Conservation (phyloP, 2,329 filamentous ascomycete genomes). For the Juglanconis sp. region DNA sequence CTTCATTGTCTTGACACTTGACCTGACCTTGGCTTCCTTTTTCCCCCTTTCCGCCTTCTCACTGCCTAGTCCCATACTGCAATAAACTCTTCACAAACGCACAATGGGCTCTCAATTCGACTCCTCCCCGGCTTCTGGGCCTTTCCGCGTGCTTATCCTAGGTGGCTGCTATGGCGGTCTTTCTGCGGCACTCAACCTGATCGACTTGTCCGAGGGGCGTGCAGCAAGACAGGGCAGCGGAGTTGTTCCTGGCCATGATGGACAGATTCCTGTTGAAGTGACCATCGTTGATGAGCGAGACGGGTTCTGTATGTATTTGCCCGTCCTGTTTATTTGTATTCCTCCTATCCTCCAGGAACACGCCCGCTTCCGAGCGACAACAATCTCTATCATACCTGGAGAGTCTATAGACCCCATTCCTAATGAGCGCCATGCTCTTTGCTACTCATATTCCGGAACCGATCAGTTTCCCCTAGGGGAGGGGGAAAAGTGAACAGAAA, state of each 20-base stretch:
- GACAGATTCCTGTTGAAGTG: constrained; percentile 58
- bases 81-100: not conserved
- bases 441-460: too few species aligned
- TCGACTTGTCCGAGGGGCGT: constrained; percentile 60
- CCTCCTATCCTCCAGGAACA: not conserved
- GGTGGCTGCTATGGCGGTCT: constrained; percentile 74
- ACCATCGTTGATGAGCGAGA: constrained; percentile 77
- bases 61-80: not conserved
- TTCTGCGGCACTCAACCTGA: constrained; percentile 61
- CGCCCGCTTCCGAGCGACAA: too few species aligned
- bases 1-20: not conserved
- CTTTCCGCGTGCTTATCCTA: constrained; percentile 60
- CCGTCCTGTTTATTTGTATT: not conserved
- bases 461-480: too few species aligned
- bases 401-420: too few species aligned
- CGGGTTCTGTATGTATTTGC: constrained; percentile 65
- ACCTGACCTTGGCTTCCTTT: not conserved
- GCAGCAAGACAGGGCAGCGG: constrained; percentile 41
- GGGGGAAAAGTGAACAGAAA: too few species aligned
- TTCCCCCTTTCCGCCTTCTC: not conserved
- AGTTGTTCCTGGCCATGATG: constrained; percentile 21
- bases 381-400: too few species aligned
- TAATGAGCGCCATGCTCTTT: too few species aligned
- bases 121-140: constrained; percentile 17
- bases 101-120: constrained; percentile 15